Percentiles rank a stretch among this genome's conserved stretches.
These are phyloP conservation scores for Apiotrichum veenhuisii DNA, from an alignment of 1,284 basidiomycete genomes.

Conservation along the genomic window DNA sequence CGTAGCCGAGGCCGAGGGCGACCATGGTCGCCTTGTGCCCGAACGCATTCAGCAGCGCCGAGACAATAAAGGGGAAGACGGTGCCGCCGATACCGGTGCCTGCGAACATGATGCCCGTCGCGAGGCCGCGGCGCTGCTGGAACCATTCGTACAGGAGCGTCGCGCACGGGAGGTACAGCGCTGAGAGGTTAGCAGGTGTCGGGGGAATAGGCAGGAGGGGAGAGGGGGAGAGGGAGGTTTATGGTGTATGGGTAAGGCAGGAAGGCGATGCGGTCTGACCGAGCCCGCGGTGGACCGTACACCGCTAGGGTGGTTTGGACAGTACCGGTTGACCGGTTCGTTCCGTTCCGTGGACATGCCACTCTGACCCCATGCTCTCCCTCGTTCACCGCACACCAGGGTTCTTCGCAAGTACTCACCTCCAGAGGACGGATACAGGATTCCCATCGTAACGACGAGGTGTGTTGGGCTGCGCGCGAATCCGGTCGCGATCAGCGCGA, in stretches of 20 bases:
- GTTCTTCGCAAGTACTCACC: slow-evolving; percentile 15
- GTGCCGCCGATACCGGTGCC: slow-evolving; percentile 43
- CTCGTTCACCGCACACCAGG: too few species aligned
- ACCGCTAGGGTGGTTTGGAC: too few species aligned
- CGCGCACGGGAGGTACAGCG: slow-evolving; percentile 40
- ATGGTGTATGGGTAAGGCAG: too few species aligned
- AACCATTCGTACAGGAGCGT: slow-evolving; percentile 46
- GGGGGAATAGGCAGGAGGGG: too few species aligned
- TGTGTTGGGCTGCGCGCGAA: slow-evolving; percentile 41
- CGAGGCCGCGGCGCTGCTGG: slow-evolving; percentile 35
- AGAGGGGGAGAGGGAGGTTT: too few species aligned
- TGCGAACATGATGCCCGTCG: slow-evolving; percentile 41
- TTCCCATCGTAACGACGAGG: slow-evolving; percentile 38
- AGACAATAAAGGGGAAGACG: slow-evolving; percentile 42
- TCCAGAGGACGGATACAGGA: slow-evolving; percentile 39
- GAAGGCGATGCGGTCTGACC: too few species aligned
- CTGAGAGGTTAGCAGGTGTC: neutral
- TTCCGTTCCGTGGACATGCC: too few species aligned
- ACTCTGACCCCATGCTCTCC: too few species aligned
- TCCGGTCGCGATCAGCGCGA: slow-evolving; percentile 28
- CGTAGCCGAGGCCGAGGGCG: slow-evolving; percentile 33
- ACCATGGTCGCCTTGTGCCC: slow-evolving; percentile 45
- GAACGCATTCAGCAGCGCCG: slow-evolving; percentile 30
- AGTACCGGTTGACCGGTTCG: too few species aligned
- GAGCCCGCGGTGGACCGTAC: too few species aligned